Evolutionary conservation across 495 filamentous ascomycete genomes (phyloP), one percentile per base, ranked within the genome.

Genomic region (Aspergillus affinis): DNA sequence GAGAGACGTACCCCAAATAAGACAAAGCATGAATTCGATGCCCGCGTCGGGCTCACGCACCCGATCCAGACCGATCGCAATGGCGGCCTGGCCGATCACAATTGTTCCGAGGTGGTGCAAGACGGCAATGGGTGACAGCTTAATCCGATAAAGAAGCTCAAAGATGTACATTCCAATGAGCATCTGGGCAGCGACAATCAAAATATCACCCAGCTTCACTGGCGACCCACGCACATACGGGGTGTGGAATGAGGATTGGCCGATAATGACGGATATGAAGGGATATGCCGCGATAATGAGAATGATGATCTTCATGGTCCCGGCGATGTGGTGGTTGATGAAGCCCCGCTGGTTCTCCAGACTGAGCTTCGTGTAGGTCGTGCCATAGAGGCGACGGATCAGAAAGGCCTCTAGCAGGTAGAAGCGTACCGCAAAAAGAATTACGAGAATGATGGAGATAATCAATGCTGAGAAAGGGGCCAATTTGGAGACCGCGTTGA

Each of bases 281-380:
- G 79, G 79, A 59, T 81, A 80, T 15, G 69, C 75, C 0, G 75
- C 77, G 2, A 75, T 23, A 23, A 80, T 58, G 2, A 81, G 61
- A 18, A 81, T 76, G 36, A 77, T 2, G 15, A 81, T 51, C 45
- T 82, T 82, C 6, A 75, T 81, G 0, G 57, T 27, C 0, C 78
- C 79, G 17, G 79, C 77, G 19, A 82, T 76, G 57, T 81, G 79
- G 55, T 82, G 79, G 56, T 82, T 81, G 29, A 82, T 63, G 61
- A 82, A 81, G 0, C 79, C 79, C 2, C 78, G 72, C 7, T 77
- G 70, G 48, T 73, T 69, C 3, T 57, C 18, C 27, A 79, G 78
- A 51, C 67, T 67, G 41, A 81, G 65, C 4, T 63, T 20, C 0
- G 69, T 72, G 53, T 75, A 82, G 27, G 56, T 74, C 9, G 56